Evolutionary conservation across 768 basidiomycete genomes (phyloP), one percentile per base, ranked within the genome.

Genomic region (Tylopilus plumbeoviolaceoides): DNA sequence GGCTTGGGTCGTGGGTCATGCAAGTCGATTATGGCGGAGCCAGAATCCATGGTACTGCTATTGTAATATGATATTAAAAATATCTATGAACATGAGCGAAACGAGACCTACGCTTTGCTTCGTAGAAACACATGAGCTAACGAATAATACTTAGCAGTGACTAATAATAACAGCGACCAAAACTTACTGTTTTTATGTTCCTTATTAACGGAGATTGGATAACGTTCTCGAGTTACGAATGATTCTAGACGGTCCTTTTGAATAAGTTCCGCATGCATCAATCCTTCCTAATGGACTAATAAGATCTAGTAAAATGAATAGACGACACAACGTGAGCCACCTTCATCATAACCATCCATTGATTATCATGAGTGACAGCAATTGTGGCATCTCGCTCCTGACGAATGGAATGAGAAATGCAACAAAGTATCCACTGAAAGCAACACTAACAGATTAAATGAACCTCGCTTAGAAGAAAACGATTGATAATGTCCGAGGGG

Each of bases 271-370:
- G 44, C 33, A 0, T 14, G 33, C 2, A 41, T 44, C 31, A 50
- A 17, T 28, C 33, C 42, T 7, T 27, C 42, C 49, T 50, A 11
- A 12, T 14, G 41, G 7, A 14, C 38, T 25, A 20, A n/a, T 50
- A 18, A 36, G 49, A 42, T 10, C 18, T n/a, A n/a, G n/a, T n/a
- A n/a, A n/a, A n/a, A n/a, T n/a, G n/a, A n/a, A n/a, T n/a, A n/a
- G n/a, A n/a, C n/a, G n/a, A n/a, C n/a, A n/a, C n/a, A n/a, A n/a
- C n/a, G n/a, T n/a, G n/a, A n/a, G n/a, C 23, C 27, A 36, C 49
- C 42, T 50, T 20, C 10, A 50, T 31, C 31, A 50, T 43, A 4
- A 4, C n/a, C 33, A 43, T 50, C 49, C 49, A 50, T 44, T 50
- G 31, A 23, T 6, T 44, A 36, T 50, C 49, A 12, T 50, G 49